These are phyloP conservation scores for Anthostomella pinea DNA, from an alignment of 2,329 filamentous ascomycete genomes.

Conservation along the genomic window DNA sequence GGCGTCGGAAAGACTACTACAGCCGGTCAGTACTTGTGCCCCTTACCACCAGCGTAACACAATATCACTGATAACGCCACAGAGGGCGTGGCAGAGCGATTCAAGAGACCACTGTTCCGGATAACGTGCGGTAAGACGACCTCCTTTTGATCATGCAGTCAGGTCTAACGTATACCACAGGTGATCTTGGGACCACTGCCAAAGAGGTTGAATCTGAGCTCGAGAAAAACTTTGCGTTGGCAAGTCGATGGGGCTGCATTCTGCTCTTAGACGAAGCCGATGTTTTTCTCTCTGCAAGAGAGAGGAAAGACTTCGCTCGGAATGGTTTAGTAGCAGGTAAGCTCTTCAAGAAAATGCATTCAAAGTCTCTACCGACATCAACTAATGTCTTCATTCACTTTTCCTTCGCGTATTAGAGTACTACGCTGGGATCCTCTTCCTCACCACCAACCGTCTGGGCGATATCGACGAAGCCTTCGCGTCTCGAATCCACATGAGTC, in stretches of 20 bases:
- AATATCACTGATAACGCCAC: neutral
- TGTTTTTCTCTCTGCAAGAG: constrained; percentile 14
- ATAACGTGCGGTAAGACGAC: constrained; percentile 24
- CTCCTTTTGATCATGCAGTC: too few species aligned
- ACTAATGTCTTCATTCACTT: constrained; percentile 24
- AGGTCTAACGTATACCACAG: too few species aligned
- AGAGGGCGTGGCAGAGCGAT: constrained; percentile 16
- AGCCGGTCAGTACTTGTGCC: constrained; percentile 12
- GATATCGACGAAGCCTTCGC: constrained; percentile 40
- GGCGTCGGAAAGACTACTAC: constrained; percentile 20
- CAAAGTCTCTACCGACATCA: neutral
- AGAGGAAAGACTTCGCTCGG: constrained; percentile 16
- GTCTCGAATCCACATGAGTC: constrained; percentile 34
- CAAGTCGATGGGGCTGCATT: constrained; percentile 17
- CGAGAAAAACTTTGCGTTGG: constrained; percentile 16
- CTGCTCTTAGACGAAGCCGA: constrained; percentile 21
- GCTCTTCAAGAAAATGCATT: too few species aligned
- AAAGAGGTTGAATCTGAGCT: constrained; percentile 27
- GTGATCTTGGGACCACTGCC: constrained; percentile 33
- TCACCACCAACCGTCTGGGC: constrained; percentile 42
- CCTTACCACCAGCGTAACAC: too few species aligned
- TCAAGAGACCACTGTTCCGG: constrained; percentile 15
- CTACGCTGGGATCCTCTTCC: constrained; percentile 35
- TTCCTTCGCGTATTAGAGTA: constrained; percentile 37
- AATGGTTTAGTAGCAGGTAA: constrained; percentile 32